These are phyloP conservation scores for Boletus rubescentipes DNA, from an alignment of 768 basidiomycete species.

Conservation along the genomic window DNA sequence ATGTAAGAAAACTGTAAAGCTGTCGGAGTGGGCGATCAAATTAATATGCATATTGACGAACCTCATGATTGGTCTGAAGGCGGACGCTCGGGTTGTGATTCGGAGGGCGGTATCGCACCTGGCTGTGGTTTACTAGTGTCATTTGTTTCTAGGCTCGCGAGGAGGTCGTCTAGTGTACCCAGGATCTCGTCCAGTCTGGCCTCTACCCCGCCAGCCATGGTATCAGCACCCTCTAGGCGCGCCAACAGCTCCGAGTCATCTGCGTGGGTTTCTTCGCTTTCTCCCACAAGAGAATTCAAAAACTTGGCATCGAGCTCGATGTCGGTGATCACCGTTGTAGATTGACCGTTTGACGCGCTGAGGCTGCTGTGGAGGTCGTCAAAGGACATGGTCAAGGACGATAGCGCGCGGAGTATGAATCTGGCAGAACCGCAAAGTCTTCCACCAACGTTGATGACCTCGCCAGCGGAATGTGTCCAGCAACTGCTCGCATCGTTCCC, in stretches of 20 bases:
- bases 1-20: neutral
- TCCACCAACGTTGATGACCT: slow-evolving; percentile 40
- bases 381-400: slow-evolving; percentile 24
- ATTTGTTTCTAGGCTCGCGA: slow-evolving; percentile 42
- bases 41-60: slow-evolving; percentile 3
- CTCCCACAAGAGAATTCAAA: slow-evolving; percentile 32
- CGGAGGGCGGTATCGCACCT: neutral
- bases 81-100: neutral
- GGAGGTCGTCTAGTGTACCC: slow-evolving; percentile 53
- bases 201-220: slow-evolving; percentile 62
- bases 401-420: slow-evolving; percentile 24
- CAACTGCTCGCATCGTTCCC: slow-evolving; percentile 54
- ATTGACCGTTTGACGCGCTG: slow-evolving; percentile 8
- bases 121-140: slow-evolving; percentile 1
- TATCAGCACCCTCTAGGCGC: slow-evolving; percentile 56
- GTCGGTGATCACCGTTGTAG: slow-evolving; percentile 1
- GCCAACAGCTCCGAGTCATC: slow-evolving; percentile 53
- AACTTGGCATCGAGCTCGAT: slow-evolving; percentile 40
- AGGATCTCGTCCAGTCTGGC: slow-evolving; percentile 60
- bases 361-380: slow-evolving; percentile 22
- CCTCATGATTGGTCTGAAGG: slow-evolving; percentile 12
- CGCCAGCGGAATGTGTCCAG: slow-evolving; percentile 50
- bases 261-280: slow-evolving; percentile 19
- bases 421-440: neutral
- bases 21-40: slow-evolving; percentile 1